phyloP scores from a whole-genome alignment of 345 rosid genomes.

The Eucalyptus polybractea region DNA sequence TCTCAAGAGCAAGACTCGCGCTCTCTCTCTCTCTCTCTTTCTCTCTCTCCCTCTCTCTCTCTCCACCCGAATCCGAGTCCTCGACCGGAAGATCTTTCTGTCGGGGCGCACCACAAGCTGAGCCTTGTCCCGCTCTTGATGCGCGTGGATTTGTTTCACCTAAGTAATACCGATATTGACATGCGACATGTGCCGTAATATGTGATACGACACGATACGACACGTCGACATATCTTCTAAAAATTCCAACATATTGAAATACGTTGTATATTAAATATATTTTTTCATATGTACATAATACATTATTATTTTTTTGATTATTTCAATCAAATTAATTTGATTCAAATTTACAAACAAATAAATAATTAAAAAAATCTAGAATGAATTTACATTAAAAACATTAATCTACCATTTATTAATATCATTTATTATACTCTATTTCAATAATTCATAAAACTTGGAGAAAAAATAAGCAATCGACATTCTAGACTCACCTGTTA shows the following conservation, averaged over 20 bases:
- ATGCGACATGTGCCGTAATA: rapidly evolving
- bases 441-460: no score
- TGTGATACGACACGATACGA: rapidly evolving
- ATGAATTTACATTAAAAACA: no score
- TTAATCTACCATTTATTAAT: no score
- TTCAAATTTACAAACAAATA: no score
- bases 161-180: rapidly evolving
- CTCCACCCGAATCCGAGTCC: not conserved
- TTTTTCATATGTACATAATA: no score
- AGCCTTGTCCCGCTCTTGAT: not conserved
- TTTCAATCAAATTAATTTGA: no score
- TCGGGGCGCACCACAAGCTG: not conserved
- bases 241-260: rapidly evolving
- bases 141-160: not conserved
- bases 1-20: not conserved
- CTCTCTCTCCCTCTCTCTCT: not conserved
- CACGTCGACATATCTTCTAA: rapidly evolving
- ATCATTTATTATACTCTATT: no score
- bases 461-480: no score
- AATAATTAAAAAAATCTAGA: no score
- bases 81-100: not conserved
- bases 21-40: not conserved
- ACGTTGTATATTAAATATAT: rapidly evolving
- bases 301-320: no score
- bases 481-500: rapidly evolving